Evolutionary conservation across 257 asterid genomes (phyloP).

Genomic region (Nicotiana tabacum): DNA sequence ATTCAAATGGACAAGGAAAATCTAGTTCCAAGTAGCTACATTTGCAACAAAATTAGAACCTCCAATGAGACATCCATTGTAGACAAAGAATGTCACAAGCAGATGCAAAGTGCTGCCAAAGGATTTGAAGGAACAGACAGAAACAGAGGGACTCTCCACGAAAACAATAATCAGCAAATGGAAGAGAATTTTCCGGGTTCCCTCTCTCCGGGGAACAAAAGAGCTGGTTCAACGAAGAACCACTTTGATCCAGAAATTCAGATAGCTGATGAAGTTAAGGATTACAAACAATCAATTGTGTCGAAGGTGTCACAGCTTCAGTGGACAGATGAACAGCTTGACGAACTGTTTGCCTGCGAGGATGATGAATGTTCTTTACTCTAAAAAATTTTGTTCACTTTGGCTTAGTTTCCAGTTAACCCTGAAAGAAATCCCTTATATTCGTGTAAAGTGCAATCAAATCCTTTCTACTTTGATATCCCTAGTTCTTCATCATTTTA

Average conservation of each 20-base stretch:
- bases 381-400: background rate
- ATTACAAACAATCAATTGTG: conserved; percentile 30
- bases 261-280: conserved; percentile 24
- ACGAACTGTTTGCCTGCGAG: conserved; percentile 56
- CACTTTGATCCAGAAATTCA: conserved; percentile 21
- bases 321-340: conserved; percentile 87
- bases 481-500: background rate
- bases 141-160: conserved; percentile 3
- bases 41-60: conserved; percentile 22
- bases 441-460: background rate
- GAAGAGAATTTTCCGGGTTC: conserved; percentile 15
- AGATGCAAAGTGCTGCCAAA: conserved; percentile 20
- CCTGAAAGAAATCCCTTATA: background rate
- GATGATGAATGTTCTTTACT: conserved; percentile 31
- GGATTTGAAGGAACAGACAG: conserved; percentile 20
- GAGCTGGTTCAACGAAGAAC: conserved; percentile 8
- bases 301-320: conserved; percentile 39
- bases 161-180: conserved; percentile 14
- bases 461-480: background rate
- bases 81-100: conserved; percentile 13
- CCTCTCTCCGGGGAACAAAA: background rate
- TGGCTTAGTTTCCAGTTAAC: background rate
- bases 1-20: conserved; percentile 30
- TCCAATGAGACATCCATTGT: background rate
- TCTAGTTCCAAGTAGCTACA: conserved; percentile 17